These are phyloP conservation scores for Paramecium sexaurelia DNA, from an alignment of 73 alveolate genomes.

Conservation along the genomic window DNA sequence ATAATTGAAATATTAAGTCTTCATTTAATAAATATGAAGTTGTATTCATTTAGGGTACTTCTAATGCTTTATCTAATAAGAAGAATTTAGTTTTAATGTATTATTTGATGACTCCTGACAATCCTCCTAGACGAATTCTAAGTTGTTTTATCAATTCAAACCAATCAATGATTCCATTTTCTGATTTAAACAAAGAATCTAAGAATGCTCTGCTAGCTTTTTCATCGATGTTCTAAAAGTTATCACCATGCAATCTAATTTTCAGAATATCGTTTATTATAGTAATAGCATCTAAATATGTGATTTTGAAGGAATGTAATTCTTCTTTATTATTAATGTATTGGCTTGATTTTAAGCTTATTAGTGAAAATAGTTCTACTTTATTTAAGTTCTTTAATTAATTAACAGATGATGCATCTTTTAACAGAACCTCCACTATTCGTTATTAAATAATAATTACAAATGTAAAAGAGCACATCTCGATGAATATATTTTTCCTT, in stretches of 20 bases:
- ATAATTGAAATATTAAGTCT: not conserved
- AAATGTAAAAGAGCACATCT: constrained; percentile 4
- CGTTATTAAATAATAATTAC: constrained; percentile 44
- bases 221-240: constrained; percentile 3
- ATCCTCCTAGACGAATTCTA: constrained; percentile 12
- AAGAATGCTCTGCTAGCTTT: constrained; percentile 40
- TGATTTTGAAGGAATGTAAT: not conserved
- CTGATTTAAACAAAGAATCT: constrained; percentile 15
- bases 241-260: constrained; percentile 25
- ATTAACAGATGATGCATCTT: not conserved
- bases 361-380: constrained; percentile 22
- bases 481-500: constrained; percentile 12
- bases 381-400: not conserved
- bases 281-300: constrained; percentile 22
- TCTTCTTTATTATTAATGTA: constrained; percentile 10
- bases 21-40: constrained; percentile 20
- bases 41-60: not conserved
- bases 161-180: constrained; percentile 46
- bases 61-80: not conserved
- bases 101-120: not conserved
- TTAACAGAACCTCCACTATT: constrained; percentile 50
- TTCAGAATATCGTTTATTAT: constrained; percentile 2
- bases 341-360: not conserved
- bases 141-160: not conserved
- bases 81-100: constrained; percentile 18